Evolutionary conservation across 257 asterid genomes (phyloP).

Genomic region (Solanum stenotomum): DNA sequence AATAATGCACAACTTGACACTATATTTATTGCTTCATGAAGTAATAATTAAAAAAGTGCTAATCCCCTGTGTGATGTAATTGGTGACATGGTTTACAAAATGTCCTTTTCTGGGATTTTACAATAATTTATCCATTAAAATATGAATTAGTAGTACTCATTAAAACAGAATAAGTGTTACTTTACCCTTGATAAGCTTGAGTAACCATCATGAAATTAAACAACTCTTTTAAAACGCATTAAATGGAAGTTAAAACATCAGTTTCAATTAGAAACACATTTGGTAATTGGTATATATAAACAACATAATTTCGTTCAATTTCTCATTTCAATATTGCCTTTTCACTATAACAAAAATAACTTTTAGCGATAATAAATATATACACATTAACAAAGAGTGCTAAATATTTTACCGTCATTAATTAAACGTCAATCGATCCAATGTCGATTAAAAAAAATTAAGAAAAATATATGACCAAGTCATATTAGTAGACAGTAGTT

Average conservation of each 20-base stretch:
- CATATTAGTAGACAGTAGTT: not conserved
- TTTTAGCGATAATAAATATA: too few relatives aligned
- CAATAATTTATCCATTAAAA: not conserved
- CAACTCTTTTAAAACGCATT: not conserved
- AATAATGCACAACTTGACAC: not conserved
- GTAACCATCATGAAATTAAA: not conserved
- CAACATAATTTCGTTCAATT: not conserved
- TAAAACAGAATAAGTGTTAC: not conserved
- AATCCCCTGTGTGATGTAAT: not conserved
- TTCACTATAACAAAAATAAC: too few relatives aligned
- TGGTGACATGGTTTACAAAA: not conserved
- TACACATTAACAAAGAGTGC: not conserved
- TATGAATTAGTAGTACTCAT: not conserved
- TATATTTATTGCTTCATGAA: not conserved
- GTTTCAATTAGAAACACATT: not conserved
- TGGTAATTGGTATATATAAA: too few relatives aligned
- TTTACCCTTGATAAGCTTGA: not conserved
- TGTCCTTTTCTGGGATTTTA: not conserved
- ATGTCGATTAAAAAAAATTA: not conserved
- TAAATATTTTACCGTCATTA: not conserved
- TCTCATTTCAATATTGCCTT: not conserved
- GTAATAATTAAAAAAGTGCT: not conserved
- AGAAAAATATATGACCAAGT: not conserved
- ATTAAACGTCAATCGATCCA: too few relatives aligned
- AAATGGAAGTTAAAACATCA: too few relatives aligned